Evolutionary conservation across 1,284 basidiomycete species (phyloP), one percentile per base, ranked within the genome.

Genomic region (Melampsora abietis-canadensis): DNA sequence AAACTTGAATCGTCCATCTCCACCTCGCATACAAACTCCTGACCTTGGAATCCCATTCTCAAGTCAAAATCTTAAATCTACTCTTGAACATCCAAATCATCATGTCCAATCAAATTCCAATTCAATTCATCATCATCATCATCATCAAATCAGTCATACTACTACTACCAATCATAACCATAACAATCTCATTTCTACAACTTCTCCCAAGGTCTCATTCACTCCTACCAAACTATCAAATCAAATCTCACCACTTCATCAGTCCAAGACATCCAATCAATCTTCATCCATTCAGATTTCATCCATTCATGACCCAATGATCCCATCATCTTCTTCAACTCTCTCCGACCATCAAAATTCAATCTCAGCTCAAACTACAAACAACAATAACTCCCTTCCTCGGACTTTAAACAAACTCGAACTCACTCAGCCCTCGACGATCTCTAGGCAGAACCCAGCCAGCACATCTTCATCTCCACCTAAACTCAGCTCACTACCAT

Each of bases 21-120:
- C 63, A 24, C 63, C 63, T 47, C 34, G 63, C n/a, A 27, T 65
- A n/a, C 34, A 65, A n/a, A 65, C 40, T 47, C 63, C 63, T 12
- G 63, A 65, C 44, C 27, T 65, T 10, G 63, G 63, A 30, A 44
- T 17, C 24, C 63, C 63, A 21, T 65, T 65, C 63, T 24, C 34
- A 12, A 46, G 15, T 37, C 24, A 30, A n/a, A 31, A 62, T 31
- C 19, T 31, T 2, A 30, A 27, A 30, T 30, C 54, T 57, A 30
- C 54, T 24, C 54, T 24, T 57, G 21, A 57, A 24, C 54, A 30
- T 57, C 54, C 21, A 12, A 21, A 31, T 37, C 60, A 30, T 31
- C 24, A 30, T n/a, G 27, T n/a, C 17, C 60, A n/a, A 30, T 34
- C 19, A n/a, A 30, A n/a, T 37, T n/a, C 60, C 19, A 24, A 30